Base-by-base conservation (phyloP, 768 basidiomycete species). In the Tulasnella sp. region DNA sequence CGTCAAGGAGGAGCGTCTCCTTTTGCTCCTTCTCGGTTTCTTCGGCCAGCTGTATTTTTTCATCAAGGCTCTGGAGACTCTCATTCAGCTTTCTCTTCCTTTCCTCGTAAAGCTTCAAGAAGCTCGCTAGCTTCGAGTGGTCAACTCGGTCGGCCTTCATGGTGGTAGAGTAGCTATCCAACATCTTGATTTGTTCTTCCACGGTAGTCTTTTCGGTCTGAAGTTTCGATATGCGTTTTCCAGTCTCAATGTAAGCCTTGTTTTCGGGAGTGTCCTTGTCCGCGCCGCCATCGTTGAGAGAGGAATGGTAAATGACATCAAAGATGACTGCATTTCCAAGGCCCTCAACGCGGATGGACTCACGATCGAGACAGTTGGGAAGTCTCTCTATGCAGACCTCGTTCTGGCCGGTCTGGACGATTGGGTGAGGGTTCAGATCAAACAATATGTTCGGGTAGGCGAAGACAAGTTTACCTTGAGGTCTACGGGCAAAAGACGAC, bases 141-240 rank as follows among this genome's bases (percentile, higher is more conserved):
- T 65, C 52, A 13, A 56, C 62, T 23, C 60, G 61, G 60, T 78
- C 76, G n/a, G 73, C 76, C 19, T 51, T 63, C 51, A 83, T 9
- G 2, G 51, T 53, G 1, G 11, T 42, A 3, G 51, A n/a, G 38
- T 61, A 61, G 27, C 32, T 24, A 23, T n/a, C 38, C 10, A 61
- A 51, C 4, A 54, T 45, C 8, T 44, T 17, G 13, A 32, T 51
- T 21, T 61, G 59, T 11, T 54, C 19, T 2, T 54, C 34, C 3
- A 41, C 3, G 19, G 44, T 52, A 2, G 24, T 51, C 41, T 53
- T 61, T 54, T 61, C 51, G 3, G 51, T n/a, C 34, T 45, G 11
- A 38, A n/a, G 55, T 26, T 2, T 1, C 3, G 21, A 24, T 34
- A 17, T 26, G 53, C 45, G 34, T 15, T 19, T 24, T 26, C 19